Evolutionary conservation across 768 basidiomycete species (phyloP).

Genomic region (Piloderma croceum): DNA sequence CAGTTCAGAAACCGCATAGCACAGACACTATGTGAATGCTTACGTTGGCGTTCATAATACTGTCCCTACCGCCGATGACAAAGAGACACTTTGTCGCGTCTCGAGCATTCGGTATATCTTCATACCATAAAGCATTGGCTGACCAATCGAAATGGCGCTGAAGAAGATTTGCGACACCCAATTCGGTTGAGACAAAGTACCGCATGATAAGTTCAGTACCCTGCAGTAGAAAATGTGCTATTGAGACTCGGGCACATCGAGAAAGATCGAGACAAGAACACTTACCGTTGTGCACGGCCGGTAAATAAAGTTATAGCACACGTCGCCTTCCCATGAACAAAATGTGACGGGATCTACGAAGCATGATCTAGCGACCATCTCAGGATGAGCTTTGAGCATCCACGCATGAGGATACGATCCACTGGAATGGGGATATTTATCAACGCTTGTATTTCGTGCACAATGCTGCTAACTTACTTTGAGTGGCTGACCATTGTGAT

Average conservation of each 20-base stretch:
- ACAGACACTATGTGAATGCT: slow-evolving; percentile 9
- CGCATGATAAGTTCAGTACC: slow-evolving; percentile 75
- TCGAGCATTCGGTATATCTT: slow-evolving; percentile 78
- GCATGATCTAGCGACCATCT: slow-evolving; percentile 68
- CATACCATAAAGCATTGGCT: slow-evolving; percentile 83
- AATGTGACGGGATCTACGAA: slow-evolving; percentile 90
- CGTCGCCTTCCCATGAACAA: slow-evolving; percentile 93
- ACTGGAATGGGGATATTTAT: slow-evolving; percentile 28
- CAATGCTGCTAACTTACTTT: slow-evolving; percentile 48
- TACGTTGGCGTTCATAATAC: slow-evolving; percentile 71
- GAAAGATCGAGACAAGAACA: no score
- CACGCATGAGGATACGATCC: slow-evolving; percentile 85
- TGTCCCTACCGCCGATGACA: slow-evolving; percentile 78
- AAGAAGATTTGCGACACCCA: slow-evolving; percentile 82
- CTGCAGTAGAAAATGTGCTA: no score
- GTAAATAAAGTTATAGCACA: slow-evolving; percentile 91
- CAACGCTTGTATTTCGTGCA: background rate
- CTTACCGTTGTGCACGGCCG: slow-evolving; percentile 57
- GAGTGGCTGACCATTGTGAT: slow-evolving; percentile 84
- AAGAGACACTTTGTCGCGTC: slow-evolving; percentile 64
- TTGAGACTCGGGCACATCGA: slow-evolving; percentile 7
- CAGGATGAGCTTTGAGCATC: slow-evolving; percentile 75
- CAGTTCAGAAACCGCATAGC: slow-evolving; percentile 1
- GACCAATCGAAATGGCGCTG: slow-evolving; percentile 83
- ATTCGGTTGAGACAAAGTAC: slow-evolving; percentile 83